These are phyloP conservation scores for Vaccinium corymbosum DNA, from an alignment of 148 eudicot species.

Conservation along the genomic window DNA sequence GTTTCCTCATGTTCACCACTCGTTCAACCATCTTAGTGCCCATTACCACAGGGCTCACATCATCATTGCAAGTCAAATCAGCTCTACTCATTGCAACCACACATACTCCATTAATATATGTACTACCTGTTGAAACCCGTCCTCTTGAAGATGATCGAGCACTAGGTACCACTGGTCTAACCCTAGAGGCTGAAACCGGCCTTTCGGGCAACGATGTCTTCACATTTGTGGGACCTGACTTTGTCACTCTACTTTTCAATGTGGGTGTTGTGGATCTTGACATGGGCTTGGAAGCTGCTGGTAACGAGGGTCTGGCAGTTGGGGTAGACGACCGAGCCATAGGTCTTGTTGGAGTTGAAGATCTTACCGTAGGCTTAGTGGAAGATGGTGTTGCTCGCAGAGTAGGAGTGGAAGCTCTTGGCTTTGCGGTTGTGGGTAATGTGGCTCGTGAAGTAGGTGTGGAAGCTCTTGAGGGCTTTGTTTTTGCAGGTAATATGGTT, in stretches of 20 bases:
- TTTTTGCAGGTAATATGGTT: constrained; percentile 21
- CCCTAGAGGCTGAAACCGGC: constrained; percentile 40
- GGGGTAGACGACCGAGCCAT: constrained; percentile 35
- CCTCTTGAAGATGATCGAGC: constrained; percentile 34
- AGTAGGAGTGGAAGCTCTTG: constrained; percentile 35
- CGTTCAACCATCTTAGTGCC: constrained; percentile 62
- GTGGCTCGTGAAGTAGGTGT: constrained; percentile 42
- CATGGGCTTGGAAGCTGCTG: constrained; percentile 27
- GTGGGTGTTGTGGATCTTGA: constrained; percentile 41
- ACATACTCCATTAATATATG: constrained; percentile 14
- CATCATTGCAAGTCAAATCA: constrained; percentile 24
- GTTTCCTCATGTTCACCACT: constrained; percentile 58
- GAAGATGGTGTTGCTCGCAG: constrained; percentile 28
- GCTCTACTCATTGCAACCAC: constrained; percentile 32
- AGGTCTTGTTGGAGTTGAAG: constrained; percentile 29
- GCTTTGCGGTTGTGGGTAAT: constrained; percentile 25
- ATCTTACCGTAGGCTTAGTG: constrained; percentile 23
- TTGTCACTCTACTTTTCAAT: constrained; percentile 20
- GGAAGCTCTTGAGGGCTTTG: constrained; percentile 31
- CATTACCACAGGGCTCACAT: constrained; percentile 46
- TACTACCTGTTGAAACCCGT: constrained; percentile 14
- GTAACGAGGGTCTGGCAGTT: constrained; percentile 22
- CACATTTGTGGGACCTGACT: constrained; percentile 30
- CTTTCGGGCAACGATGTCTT: constrained; percentile 30
- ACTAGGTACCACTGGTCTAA: constrained; percentile 24